Evolutionary conservation across 345 rosid species (phyloP), one percentile per base, ranked within the genome.

Genomic region (Aurinia saxatilis): DNA sequence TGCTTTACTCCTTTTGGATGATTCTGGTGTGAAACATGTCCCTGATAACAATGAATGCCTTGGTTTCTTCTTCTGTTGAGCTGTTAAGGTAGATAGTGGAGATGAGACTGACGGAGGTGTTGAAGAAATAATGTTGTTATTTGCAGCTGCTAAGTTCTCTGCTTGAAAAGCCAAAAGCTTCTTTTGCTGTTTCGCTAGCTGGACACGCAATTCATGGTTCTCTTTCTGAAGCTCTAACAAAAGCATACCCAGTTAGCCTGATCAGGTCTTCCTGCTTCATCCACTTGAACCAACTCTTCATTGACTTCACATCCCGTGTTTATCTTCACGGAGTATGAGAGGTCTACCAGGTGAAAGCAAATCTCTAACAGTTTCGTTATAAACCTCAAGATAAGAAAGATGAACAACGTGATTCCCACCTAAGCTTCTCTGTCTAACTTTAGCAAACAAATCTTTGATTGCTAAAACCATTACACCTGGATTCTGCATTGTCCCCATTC

Each of bases 391-490:
- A 77, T 91, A 91, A 3, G 92, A 91, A 40, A 91, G 92, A 61
- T 86, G 96, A 77, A 88, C 98, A 14, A 55, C 78, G 51, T 91
- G 96, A 72, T 86, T 86, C 60, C 95, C 96, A 68, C 88, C 96
- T 58, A 75, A 79, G 68, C 98, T 91, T 71, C 90, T 84, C 40
- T 86, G 84, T 60, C 96, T 91, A 56, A 88, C 75, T 63, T 88
- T 91, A 49, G 84, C 79, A 55, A 91, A 91, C 57, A 91, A 81
- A 64, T 91, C 95, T 70, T 88, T 91, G 61, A 91, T 91, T 33
- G 98, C 98, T 77, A 86, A 81, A 71, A 84, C 98, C 96, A 86
- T 91, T 25, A 91, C 98, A n/a, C 98, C 98, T 4, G 95, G 98
- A 75, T 82, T 91, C 70, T 84, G 90, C 67, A 88, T 6, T 4